Evolutionary conservation across 768 basidiomycete species (phyloP).

Genomic region (Trametes cubensis): DNA sequence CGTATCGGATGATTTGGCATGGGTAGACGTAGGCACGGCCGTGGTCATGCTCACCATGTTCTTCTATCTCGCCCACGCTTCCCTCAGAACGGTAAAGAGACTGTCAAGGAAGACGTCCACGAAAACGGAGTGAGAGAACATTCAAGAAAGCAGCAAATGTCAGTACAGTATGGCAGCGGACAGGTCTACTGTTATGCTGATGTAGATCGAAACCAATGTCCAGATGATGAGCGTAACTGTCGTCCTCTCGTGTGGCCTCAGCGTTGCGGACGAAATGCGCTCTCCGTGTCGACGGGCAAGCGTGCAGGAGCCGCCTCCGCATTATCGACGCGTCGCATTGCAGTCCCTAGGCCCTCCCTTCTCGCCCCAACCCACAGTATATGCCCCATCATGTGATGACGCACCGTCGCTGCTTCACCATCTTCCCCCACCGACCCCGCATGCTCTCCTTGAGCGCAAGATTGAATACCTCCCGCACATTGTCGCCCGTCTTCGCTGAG

Average conservation of each 20-base stretch:
- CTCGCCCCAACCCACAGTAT: not conserved
- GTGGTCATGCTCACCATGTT: slow-evolving; percentile 37
- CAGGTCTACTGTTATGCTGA: slow-evolving; percentile 29
- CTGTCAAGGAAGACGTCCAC: slow-evolving; percentile 14
- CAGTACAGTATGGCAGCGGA: slow-evolving; percentile 30
- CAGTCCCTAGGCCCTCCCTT: not conserved
- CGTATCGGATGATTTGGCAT: slow-evolving; percentile 33
- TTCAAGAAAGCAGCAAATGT: slow-evolving; percentile 21
- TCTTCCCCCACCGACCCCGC: slow-evolving; percentile 76
- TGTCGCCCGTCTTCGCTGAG: slow-evolving; percentile 87
- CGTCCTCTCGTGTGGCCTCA: slow-evolving; percentile 6
- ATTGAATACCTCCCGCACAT: slow-evolving; percentile 91
- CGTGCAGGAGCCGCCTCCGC: not conserved
- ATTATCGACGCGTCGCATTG: not conserved
- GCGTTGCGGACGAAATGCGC: not conserved
- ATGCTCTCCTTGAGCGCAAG: slow-evolving; percentile 89
- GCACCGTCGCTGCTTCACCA: slow-evolving; percentile 70
- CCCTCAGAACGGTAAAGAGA: slow-evolving; percentile 31
- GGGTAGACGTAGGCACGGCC: slow-evolving; percentile 42
- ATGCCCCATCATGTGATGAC: slow-evolving; percentile 50
- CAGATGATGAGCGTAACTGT: slow-evolving; percentile 19
- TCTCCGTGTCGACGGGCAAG: slow-evolving; percentile 1
- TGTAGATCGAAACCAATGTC: slow-evolving; percentile 29
- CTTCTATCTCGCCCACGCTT: slow-evolving; percentile 36
- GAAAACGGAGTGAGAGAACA: slow-evolving; percentile 21